Evolutionary conservation across 1,284 basidiomycete species (phyloP).

Genomic region (Rhodotorula sp.): DNA sequence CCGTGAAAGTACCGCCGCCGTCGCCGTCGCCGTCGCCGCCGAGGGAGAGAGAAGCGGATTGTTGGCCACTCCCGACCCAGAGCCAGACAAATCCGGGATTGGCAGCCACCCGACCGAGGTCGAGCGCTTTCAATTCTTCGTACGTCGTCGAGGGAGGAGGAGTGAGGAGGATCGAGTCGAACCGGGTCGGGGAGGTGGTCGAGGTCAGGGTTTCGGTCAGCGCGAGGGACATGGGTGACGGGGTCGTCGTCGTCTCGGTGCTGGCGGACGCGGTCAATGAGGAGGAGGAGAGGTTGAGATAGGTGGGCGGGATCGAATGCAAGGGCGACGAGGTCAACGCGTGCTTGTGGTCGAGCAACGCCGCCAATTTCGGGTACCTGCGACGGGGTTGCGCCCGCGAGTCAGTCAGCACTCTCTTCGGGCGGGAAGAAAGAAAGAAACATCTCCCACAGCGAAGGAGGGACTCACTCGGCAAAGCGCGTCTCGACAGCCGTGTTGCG

Average conservation of each 20-base stretch:
- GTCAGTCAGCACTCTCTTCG: not conserved
- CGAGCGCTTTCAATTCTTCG: slow-evolving; percentile 53
- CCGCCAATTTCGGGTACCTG: slow-evolving; percentile 88
- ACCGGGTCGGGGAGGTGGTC: slow-evolving; percentile 60
- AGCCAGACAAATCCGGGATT: slow-evolving; percentile 93
- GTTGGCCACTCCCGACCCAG: slow-evolving; percentile 91
- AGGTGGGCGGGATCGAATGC: slow-evolving; percentile 61
- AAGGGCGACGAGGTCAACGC: slow-evolving; percentile 27
- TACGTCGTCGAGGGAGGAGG: slow-evolving; percentile 64
- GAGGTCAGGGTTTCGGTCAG: slow-evolving; percentile 55
- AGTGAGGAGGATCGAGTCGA: slow-evolving; percentile 90
- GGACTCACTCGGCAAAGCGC: slow-evolving; percentile 90
- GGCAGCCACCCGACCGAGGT: slow-evolving; percentile 81
- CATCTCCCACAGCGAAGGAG: too few species aligned
- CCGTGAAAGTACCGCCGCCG: too few species aligned
- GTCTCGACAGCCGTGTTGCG: slow-evolving; percentile 77
- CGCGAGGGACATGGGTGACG: slow-evolving; percentile 42
- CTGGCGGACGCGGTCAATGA: not conserved
- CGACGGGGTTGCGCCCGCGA: not conserved
- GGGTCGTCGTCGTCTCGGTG: too few species aligned
- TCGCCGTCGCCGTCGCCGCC: not conserved
- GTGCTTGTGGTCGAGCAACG: slow-evolving; percentile 37
- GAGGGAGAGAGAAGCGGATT: slow-evolving; percentile 60
- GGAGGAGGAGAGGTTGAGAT: slow-evolving; percentile 53
- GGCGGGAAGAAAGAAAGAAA: too few species aligned